Conservation (phyloP, 139 green algal species). For the Chlorella vulgaris region DNA sequence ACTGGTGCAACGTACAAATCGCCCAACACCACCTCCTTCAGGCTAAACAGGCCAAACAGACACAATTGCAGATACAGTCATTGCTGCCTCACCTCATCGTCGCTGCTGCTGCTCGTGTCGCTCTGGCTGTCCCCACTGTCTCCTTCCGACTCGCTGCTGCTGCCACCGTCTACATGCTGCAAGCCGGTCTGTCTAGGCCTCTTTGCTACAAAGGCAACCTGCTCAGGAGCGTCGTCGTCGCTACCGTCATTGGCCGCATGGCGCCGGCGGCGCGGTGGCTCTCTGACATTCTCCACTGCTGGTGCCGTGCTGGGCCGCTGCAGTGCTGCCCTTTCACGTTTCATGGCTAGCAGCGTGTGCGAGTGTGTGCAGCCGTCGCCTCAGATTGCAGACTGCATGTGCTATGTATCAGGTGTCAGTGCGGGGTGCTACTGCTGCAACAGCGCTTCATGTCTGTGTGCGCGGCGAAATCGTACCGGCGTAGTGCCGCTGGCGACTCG, state of each 20-base stretch:
- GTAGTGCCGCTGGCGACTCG: no score
- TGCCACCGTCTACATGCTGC: not conserved
- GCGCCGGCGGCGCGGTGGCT: not conserved
- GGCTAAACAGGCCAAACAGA: no score
- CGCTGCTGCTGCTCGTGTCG: not conserved
- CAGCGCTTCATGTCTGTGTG: no score
- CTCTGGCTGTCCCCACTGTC: conserved; percentile 25
- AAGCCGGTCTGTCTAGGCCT: not conserved
- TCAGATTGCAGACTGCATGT: no score
- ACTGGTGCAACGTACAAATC: no score
- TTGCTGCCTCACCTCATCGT: conserved; percentile 9
- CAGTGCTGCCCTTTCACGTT: not conserved
- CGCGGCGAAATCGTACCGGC: no score
- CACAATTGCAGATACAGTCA: no score
- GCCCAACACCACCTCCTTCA: no score
- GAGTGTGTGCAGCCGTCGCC: no score
- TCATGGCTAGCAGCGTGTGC: no score
- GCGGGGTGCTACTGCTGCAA: no score
- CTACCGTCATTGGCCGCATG: not conserved
- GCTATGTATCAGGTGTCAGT: no score
- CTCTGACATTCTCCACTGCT: not conserved
- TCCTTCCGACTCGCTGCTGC: not conserved
- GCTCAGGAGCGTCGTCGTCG: not conserved
- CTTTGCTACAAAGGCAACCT: not conserved
- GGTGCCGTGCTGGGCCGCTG: not conserved